Evolutionary conservation across 2,329 filamentous ascomycete genomes (phyloP).

Genomic region (Penicillium hordei): DNA sequence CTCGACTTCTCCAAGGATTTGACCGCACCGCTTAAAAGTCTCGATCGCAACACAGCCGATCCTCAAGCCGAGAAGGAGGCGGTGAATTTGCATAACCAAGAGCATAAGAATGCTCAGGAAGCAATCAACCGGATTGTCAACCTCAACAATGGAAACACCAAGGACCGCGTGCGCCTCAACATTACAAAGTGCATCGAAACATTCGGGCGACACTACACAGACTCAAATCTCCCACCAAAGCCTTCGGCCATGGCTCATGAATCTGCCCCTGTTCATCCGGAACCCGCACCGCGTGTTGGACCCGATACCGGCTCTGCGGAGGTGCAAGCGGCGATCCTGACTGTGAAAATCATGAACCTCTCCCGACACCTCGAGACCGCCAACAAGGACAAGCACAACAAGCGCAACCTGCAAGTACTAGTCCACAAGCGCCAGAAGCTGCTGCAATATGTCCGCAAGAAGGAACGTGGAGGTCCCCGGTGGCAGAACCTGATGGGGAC

Average conservation of each 20-base stretch:
- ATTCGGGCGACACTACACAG: conserved; percentile 90
- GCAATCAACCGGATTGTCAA: conserved; percentile 78
- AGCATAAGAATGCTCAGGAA: conserved; percentile 67
- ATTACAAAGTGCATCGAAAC: conserved; percentile 78
- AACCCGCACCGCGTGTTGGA: conserved; percentile 68
- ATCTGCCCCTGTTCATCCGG: conserved; percentile 36
- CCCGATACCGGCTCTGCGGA: conserved; percentile 93
- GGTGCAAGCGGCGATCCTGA: conserved; percentile 96
- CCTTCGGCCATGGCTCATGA: conserved; percentile 45
- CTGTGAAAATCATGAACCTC: conserved; percentile 84
- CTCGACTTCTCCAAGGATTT: conserved; percentile 68
- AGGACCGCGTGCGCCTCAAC: conserved; percentile 78
- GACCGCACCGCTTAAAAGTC: conserved; percentile 42
- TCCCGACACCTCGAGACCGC: conserved; percentile 68
- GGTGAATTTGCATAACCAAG: conserved; percentile 49
- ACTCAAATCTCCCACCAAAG: conserved; percentile 65
- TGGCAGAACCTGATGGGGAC: conserved; percentile 85
- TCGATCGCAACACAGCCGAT: conserved; percentile 33
- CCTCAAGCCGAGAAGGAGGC: conserved; percentile 43
- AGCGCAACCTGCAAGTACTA: conserved; percentile 80
- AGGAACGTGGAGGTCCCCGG: conserved; percentile 85
- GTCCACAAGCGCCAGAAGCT: conserved; percentile 89
- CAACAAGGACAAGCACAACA: conserved; percentile 90
- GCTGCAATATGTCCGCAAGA: conserved; percentile 79
- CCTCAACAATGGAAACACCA: conserved; percentile 72